Conservation (phyloP, 176 grass and related monocot genomes). For the Eleusine coracana region DNA sequence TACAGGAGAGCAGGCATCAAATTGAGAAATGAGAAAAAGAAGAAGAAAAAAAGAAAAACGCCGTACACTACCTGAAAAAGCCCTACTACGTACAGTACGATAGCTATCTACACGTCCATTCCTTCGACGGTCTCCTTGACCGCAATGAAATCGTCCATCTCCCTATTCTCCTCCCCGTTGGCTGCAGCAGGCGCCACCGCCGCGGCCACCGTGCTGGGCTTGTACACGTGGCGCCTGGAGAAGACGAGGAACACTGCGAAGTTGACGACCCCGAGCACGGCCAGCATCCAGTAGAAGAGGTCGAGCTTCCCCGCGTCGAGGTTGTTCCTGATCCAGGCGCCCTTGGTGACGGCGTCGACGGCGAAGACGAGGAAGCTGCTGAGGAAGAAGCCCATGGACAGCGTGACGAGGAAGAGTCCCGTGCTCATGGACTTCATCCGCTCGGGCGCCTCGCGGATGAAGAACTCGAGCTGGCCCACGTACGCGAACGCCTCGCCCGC, state of each 20-base stretch:
- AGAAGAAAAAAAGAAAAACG: not conserved
- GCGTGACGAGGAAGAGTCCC: conserved; percentile 58
- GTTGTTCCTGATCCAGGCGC: conserved; percentile 62
- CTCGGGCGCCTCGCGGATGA: conserved; percentile 71
- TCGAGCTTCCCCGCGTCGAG: conserved; percentile 59
- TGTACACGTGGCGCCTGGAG: conserved; percentile 61
- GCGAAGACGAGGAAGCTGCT: conserved; percentile 69
- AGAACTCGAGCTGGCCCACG: conserved; percentile 84
- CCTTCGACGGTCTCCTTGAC: conserved; percentile 56
- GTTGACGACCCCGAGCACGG: conserved; percentile 61
- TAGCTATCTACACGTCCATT: conserved; percentile 60
- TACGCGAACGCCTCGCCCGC: conserved; percentile 77
- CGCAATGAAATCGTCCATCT: conserved; percentile 45
- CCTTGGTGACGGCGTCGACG: conserved; percentile 38
- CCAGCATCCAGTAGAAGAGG: conserved; percentile 75
- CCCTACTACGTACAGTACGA: too few relatives aligned
- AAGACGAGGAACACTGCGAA: conserved; percentile 55
- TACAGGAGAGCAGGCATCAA: conserved; percentile 29
- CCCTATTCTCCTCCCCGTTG: conserved; percentile 22
- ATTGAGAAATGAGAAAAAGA: not conserved
- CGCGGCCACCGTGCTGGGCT: conserved; percentile 9
- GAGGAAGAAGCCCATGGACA: conserved; percentile 70
- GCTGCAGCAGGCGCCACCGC: conserved; percentile 29
- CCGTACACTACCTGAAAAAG: conserved; percentile 9
- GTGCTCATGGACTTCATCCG: conserved; percentile 80